phyloP scores from a whole-genome alignment of 192 early-diverging fungal genomes.

The Coemansia erecta region DNA sequence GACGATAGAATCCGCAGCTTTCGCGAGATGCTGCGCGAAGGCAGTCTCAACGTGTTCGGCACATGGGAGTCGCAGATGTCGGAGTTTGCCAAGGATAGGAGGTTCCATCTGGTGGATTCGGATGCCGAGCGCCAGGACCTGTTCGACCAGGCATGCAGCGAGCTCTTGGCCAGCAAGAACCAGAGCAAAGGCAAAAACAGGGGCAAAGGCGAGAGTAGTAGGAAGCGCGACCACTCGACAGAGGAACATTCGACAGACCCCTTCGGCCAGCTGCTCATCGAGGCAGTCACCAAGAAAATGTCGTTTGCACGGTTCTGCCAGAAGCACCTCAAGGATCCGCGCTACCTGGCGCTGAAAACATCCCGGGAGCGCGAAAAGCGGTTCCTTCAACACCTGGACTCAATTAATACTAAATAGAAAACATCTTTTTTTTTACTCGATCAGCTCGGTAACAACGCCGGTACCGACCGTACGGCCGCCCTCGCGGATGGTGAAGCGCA shows the following conservation, averaged over 20 bases:
- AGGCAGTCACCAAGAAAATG: slow-evolving; percentile 21
- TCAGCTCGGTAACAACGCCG: slow-evolving; percentile 77
- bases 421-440: slow-evolving; percentile 54
- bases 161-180: slow-evolving; percentile 13
- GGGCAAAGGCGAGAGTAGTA: not conserved
- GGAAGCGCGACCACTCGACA: not conserved
- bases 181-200: not conserved
- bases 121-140: slow-evolving; percentile 26
- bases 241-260: slow-evolving; percentile 8
- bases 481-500: slow-evolving; percentile 97
- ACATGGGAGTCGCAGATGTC: slow-evolving; percentile 31
- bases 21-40: slow-evolving; percentile 30
- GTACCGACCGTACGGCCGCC: slow-evolving; percentile 98
- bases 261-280: slow-evolving; percentile 32
- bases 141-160: slow-evolving; percentile 25
- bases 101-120: slow-evolving; percentile 9
- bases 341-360: slow-evolving; percentile 37
- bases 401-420: not conserved
- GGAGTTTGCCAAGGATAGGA: slow-evolving; percentile 10
- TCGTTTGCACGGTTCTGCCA: slow-evolving; percentile 50
- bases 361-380: slow-evolving; percentile 47
- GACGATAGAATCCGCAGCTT: slow-evolving; percentile 17
- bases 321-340: slow-evolving; percentile 30
- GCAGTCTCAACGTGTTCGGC: slow-evolving; percentile 25
- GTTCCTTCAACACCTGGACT: slow-evolving; percentile 30